Evolutionary conservation across 2,329 filamentous ascomycete species (phyloP).

Genomic region (Aspergillus cejpii): DNA sequence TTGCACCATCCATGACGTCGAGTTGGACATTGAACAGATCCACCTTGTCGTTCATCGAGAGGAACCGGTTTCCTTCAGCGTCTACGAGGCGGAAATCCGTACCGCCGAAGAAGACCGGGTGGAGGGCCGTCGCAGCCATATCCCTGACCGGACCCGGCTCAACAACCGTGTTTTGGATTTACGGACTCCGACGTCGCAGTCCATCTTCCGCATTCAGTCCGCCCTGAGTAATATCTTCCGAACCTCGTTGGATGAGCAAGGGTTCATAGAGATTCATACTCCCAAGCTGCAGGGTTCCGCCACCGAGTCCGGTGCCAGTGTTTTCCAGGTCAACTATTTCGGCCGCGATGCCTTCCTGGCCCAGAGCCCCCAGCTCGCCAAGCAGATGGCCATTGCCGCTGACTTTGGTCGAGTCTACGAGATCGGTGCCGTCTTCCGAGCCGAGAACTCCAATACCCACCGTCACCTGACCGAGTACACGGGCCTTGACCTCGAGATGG

Average conservation of each 20-base stretch:
- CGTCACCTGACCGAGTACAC: conserved; percentile 93
- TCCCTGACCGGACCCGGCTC: conserved; percentile 67
- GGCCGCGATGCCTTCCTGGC: conserved; percentile 78
- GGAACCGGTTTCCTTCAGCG: conserved; percentile 61
- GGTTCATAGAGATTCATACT: conserved; percentile 89
- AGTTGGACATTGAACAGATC: conserved; percentile 63
- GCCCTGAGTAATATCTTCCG: conserved; percentile 76
- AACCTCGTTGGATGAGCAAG: conserved; percentile 61
- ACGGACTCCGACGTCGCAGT: conserved; percentile 76
- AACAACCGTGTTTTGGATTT: conserved; percentile 76
- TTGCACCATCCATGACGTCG: conserved; percentile 67
- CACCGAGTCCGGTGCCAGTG: conserved; percentile 83
- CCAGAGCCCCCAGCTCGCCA: conserved; percentile 84
- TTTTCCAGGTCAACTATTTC: conserved; percentile 91
- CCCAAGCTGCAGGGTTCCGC: conserved; percentile 86
- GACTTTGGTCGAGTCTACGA: conserved; percentile 89
- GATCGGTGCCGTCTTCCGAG: conserved; percentile 82
- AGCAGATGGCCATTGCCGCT: conserved; percentile 85
- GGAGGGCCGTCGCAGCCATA: conserved; percentile 53
- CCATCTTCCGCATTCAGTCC: conserved; percentile 80
- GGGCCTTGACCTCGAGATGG: conserved; percentile 88
- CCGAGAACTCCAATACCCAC: conserved; percentile 93
- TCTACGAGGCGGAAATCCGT: conserved; percentile 61
- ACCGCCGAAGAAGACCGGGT: conserved; percentile 51
- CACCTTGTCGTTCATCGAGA: conserved; percentile 57